Evolutionary conservation across 2,329 filamentous ascomycete species (phyloP).

Genomic region (Didymella keratinophila): DNA sequence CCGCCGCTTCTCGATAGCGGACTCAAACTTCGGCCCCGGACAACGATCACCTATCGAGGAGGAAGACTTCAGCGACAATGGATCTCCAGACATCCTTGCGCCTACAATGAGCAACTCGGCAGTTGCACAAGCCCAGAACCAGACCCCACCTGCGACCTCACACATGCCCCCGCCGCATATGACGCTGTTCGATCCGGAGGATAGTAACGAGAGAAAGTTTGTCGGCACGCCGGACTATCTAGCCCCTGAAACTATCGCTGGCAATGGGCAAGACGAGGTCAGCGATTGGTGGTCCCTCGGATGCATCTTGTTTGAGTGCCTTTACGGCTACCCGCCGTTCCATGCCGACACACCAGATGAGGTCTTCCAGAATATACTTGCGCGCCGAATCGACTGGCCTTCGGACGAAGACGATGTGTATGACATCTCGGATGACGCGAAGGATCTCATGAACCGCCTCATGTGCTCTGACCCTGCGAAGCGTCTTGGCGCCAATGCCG

Average conservation of each 20-base stretch:
- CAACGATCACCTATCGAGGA: constrained; percentile 74
- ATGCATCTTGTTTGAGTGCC: constrained; percentile 95
- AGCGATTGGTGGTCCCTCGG: constrained; percentile 99
- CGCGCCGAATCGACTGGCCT: constrained; percentile 90
- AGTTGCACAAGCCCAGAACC: constrained; percentile 62
- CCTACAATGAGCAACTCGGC: constrained; percentile 62
- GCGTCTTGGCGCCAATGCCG: constrained; percentile 83
- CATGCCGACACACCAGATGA: constrained; percentile 88
- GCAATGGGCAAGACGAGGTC: constrained; percentile 93
- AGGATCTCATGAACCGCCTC: constrained; percentile 91
- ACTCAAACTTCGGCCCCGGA: constrained; percentile 56
- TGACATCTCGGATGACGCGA: constrained; percentile 80
- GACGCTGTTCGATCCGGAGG: constrained; percentile 94
- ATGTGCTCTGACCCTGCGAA: constrained; percentile 84
- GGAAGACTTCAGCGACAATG: constrained; percentile 72
- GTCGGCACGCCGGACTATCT: constrained; percentile 97
- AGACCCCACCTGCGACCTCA: constrained; percentile 65
- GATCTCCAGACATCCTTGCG: constrained; percentile 81
- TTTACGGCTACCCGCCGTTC: constrained; percentile 93
- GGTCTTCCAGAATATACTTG: constrained; percentile 96
- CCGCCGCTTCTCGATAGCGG: constrained; percentile 66
- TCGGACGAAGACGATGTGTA: constrained; percentile 80
- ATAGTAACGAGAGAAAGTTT: constrained; percentile 83
- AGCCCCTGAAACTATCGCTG: constrained; percentile 94
- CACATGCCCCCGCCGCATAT: constrained; percentile 90